Evolutionary conservation across 441 rosid genomes (phyloP).

Genomic region (Populus tomentosa): DNA sequence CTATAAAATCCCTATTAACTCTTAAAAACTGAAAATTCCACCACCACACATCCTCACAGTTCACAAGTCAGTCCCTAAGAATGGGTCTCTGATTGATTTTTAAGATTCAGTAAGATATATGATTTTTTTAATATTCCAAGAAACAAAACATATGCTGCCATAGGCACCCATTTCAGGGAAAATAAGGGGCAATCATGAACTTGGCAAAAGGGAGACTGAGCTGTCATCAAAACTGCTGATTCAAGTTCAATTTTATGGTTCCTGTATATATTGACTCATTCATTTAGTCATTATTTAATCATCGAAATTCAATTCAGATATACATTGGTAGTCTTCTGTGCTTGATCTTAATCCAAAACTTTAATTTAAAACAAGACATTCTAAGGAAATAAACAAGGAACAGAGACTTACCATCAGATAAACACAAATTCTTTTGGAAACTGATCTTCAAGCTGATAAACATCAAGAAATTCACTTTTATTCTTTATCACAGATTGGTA

Average conservation of each 20-base stretch:
- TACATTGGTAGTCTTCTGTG: not conserved
- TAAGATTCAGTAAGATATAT: too few relatives aligned
- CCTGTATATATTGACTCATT: not conserved
- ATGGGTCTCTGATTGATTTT: too few relatives aligned
- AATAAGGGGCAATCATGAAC: too few relatives aligned
- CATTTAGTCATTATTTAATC: not conserved
- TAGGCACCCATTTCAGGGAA: too few relatives aligned
- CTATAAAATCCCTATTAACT: not conserved
- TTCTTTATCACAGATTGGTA: slow-evolving; percentile 91
- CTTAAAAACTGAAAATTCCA: not conserved
- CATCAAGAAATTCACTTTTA: slow-evolving; percentile 90
- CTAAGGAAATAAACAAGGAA: not conserved
- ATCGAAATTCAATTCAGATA: not conserved
- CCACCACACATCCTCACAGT: too few relatives aligned
- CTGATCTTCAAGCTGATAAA: slow-evolving; percentile 98
- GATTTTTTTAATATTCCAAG: too few relatives aligned
- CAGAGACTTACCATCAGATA: slow-evolving; percentile 67
- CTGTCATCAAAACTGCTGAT: too few relatives aligned
- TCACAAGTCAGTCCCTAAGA: too few relatives aligned
- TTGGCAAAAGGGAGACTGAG: too few relatives aligned
- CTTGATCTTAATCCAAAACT: not conserved
- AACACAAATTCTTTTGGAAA: slow-evolving; percentile 89
- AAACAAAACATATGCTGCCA: too few relatives aligned
- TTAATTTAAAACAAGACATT: not conserved
- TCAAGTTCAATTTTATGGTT: not conserved